Conservation (phyloP, 768 basidiomycete genomes). For the Erythrobasidium yunnanense region DNA sequence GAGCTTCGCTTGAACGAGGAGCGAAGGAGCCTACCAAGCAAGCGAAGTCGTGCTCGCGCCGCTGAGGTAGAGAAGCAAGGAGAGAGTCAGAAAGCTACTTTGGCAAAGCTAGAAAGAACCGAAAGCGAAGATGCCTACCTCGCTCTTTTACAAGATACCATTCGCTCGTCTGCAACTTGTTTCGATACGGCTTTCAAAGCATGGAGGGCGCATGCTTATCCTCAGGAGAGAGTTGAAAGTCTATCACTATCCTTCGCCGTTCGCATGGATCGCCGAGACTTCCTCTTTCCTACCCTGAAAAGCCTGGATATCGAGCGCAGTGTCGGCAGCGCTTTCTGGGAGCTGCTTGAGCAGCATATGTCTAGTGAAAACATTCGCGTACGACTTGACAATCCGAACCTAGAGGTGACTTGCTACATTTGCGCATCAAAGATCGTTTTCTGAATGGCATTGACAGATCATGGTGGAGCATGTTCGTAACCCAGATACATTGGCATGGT, state of each 20-base stretch:
- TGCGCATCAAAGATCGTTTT: too few relatives aligned
- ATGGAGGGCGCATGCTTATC: neutral
- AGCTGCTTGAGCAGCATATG: neutral
- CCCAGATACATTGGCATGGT: neutral
- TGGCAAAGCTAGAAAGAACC: neutral
- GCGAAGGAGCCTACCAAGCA: slow-evolving; percentile 2
- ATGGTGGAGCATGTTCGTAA: neutral
- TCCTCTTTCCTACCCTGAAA: slow-evolving; percentile 13
- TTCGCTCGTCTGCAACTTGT: neutral
- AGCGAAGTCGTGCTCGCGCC: neutral
- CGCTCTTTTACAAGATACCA: neutral
- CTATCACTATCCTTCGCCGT: neutral
- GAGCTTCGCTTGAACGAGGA: neutral
- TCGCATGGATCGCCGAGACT: neutral
- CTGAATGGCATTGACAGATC: neutral
- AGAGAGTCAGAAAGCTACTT: neutral
- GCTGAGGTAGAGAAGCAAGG: neutral
- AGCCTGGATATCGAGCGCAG: neutral
- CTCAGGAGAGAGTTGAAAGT: neutral
- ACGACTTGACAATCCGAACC: too few relatives aligned
- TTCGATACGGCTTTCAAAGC: neutral
- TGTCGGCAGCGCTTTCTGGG: neutral
- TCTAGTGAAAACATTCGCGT: too few relatives aligned
- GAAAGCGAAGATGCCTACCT: neutral
- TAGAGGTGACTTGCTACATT: too few relatives aligned